phyloP scores from a whole-genome alignment of 139 green algal species.

The Chlorella sp. region DNA sequence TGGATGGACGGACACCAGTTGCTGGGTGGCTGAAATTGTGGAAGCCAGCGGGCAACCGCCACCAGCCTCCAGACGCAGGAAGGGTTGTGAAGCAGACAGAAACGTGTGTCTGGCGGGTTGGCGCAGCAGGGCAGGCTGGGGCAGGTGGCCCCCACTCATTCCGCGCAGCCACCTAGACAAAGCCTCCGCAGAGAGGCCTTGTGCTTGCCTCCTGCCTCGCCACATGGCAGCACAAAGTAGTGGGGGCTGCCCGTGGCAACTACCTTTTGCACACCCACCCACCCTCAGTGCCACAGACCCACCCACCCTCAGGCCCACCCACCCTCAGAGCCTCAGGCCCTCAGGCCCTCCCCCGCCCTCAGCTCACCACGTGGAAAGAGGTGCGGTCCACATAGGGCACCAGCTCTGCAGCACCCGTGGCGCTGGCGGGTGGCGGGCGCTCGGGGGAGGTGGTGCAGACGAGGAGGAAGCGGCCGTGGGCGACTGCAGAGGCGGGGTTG shows the following conservation, averaged over 20 bases:
- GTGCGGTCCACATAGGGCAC: constrained; percentile 9
- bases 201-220: too few relatives aligned
- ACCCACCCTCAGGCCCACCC: too few relatives aligned
- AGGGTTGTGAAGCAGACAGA: not conserved
- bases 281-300: too few relatives aligned
- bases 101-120: too few relatives aligned
- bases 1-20: not conserved
- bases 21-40: not conserved
- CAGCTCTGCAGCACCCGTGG: not conserved
- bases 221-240: too few relatives aligned
- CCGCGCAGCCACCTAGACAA: too few relatives aligned
- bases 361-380: constrained; percentile 27
- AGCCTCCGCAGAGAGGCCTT: too few relatives aligned
- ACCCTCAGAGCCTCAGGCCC: too few relatives aligned
- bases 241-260: too few relatives aligned
- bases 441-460: not conserved
- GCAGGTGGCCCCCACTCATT: too few relatives aligned
- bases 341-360: not conserved
- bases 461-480: constrained; percentile 10
- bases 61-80: constrained; percentile 21
- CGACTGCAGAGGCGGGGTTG: not conserved
- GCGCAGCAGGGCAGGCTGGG: too few relatives aligned
- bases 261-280: not conserved
- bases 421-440: not conserved
- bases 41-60: not conserved